Conservation (phyloP, 495 filamentous ascomycete species). For the Astrothelium subdiscretum region DNA sequence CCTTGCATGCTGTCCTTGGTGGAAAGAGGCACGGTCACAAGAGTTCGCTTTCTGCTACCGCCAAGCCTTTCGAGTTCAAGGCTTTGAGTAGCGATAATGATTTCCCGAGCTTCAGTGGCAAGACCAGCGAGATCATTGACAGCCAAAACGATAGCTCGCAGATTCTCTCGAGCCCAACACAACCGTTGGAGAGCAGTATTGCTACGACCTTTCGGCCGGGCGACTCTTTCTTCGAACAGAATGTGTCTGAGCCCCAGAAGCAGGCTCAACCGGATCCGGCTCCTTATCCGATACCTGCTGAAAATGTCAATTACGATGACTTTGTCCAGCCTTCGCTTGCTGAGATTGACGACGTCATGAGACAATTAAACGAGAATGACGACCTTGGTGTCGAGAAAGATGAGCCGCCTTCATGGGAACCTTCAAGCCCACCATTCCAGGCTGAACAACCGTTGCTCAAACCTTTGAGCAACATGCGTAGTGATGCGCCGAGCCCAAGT, state of each 20-base stretch:
- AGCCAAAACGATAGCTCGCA: constrained; percentile 20
- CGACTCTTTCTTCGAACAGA: constrained; percentile 21
- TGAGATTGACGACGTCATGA: constrained; percentile 80
- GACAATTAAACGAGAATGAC: constrained; percentile 59
- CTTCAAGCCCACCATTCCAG: constrained; percentile 19
- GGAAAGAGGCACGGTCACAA: constrained; percentile 22
- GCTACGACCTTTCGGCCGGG: constrained; percentile 25
- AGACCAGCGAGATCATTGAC: constrained; percentile 32
- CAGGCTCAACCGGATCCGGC: constrained; percentile 18
- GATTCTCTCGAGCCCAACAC: constrained; percentile 12
- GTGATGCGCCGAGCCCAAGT: constrained; percentile 67
- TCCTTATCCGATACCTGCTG: neutral
- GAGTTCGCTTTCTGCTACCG: constrained; percentile 54
- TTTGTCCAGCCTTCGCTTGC: constrained; percentile 49
- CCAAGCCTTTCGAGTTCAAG: constrained; percentile 56
- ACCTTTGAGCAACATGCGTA: constrained; percentile 25
- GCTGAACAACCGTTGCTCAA: constrained; percentile 16
- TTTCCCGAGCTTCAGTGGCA: constrained; percentile 33
- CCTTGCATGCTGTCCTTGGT: neutral
- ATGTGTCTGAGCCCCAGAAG: constrained; percentile 17
- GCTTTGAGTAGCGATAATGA: constrained; percentile 33
- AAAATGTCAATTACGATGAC: constrained; percentile 18
- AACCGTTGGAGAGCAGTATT: constrained; percentile 18
- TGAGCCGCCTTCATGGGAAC: constrained; percentile 22
- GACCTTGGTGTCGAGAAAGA: constrained; percentile 56